These are phyloP conservation scores for Blepharisma undulans DNA, from an alignment of 169 alveolate species.

Conservation along the genomic window DNA sequence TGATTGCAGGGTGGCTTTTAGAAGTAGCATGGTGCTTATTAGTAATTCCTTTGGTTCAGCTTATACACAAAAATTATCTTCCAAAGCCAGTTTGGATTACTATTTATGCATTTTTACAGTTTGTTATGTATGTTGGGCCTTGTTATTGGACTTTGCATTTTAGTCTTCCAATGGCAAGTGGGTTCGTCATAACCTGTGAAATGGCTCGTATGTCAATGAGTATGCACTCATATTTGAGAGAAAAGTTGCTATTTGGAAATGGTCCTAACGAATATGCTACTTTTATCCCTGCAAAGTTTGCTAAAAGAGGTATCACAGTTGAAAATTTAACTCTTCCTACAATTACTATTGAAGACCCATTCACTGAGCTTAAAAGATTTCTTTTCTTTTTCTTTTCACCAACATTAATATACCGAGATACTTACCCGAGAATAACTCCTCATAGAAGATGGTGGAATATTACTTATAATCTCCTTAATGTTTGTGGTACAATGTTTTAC, in stretches of 20 bases:
- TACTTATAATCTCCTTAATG: neutral
- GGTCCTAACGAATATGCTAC: slow-evolving; percentile 37
- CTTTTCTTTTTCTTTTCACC: slow-evolving; percentile 71
- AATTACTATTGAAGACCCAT: slow-evolving; percentile 43
- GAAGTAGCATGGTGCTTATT: neutral
- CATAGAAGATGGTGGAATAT: neutral
- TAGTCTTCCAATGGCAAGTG: slow-evolving; percentile 19
- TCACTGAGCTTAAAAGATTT: slow-evolving; percentile 48
- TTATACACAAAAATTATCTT: neutral
- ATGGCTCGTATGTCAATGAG: slow-evolving; percentile 70
- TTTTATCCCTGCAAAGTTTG: slow-evolving; percentile 59
- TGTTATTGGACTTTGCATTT: neutral
- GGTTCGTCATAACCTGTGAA: slow-evolving; percentile 58
- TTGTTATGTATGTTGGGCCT: neutral
- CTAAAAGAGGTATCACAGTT: slow-evolving; percentile 50
- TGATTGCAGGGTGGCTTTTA: neutral
- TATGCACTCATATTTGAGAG: slow-evolving; percentile 74
- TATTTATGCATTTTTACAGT: neutral
- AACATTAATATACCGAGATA: slow-evolving; percentile 70
- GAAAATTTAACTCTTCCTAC: slow-evolving; percentile 51
- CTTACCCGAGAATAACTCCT: slow-evolving; percentile 43
- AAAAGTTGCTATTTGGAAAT: slow-evolving; percentile 66
- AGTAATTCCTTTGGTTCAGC: slow-evolving; percentile 4
- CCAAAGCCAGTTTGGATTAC: neutral
- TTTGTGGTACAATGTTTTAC: slow-evolving; percentile 10